Evolutionary conservation across 345 rosid genomes (phyloP).

Genomic region (Rhodamnia rubescens): DNA sequence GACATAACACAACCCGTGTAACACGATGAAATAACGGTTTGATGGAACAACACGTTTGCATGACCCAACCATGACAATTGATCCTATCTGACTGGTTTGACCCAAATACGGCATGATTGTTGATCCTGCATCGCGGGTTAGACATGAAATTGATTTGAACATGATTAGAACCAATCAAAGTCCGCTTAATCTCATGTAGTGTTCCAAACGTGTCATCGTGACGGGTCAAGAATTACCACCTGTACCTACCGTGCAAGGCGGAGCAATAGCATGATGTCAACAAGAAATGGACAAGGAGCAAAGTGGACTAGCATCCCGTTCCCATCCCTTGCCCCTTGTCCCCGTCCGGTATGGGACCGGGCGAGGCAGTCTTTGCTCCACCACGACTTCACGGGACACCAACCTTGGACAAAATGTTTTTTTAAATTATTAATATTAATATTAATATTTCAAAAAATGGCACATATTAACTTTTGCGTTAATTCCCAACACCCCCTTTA

Average conservation of each 20-base stretch:
- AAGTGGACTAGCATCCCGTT: neutral
- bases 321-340: neutral
- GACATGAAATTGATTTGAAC: neutral
- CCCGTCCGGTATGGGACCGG: neutral
- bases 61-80: neutral
- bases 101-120: rapidly evolving
- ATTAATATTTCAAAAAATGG: too few species aligned
- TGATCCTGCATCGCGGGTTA: rapidly evolving
- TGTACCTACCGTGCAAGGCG: neutral
- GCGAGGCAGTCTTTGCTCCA: neutral
- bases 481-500: neutral
- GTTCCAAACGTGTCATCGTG: too few species aligned
- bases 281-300: neutral
- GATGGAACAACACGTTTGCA: neutral
- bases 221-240: neutral
- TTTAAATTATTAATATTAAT: neutral
- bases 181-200: rapidly evolving
- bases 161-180: neutral
- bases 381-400: neutral
- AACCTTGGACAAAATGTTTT: neutral
- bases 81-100: neutral
- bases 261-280: neutral
- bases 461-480: neutral
- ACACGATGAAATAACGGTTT: neutral
- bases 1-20: neutral